Evolutionary conservation across 2,329 filamentous ascomycete genomes (phyloP), one percentile per base, ranked within the genome.

Genomic region (Lachnellula occidentalis): DNA sequence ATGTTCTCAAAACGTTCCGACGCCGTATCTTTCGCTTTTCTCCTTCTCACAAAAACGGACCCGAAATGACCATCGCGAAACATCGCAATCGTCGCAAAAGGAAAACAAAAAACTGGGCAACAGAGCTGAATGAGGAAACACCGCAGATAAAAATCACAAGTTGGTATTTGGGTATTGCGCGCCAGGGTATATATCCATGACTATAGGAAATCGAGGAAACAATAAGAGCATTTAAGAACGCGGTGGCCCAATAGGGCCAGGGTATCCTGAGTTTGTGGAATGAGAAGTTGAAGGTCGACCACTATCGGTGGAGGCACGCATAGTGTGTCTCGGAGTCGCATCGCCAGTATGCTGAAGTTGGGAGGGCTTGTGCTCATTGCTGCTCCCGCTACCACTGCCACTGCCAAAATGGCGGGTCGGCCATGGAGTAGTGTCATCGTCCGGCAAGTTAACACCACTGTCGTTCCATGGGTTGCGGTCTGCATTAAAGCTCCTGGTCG

Each of bases 401-500:
- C 84, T 88, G 67, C 81, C 80, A 64, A 85, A 81, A 64, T 82
- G 82, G 61, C 83, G 82, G 50, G 74, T 74, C 50, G 78, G 73
- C 82, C 83, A 86, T 39, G 80, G 79, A 61, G 80, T 77, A 54
- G 74, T 66, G 64, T 96, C 91, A 61, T 96, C 90, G 66, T 96
- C 92, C 59, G 88, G 80, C 63, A 96, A 83, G 70, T 96, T 96
- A 69, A 96, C 91, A 66, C 92, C 92, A 68, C 90, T 95, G 71
- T 97, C 92, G 71, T 96, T 96, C 92, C 92, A 97, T 58, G 92
- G 92, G 74, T 96, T 96, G 72, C 92, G 88, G 72, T 96, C 95
- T 64, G 90, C 90, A 60, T 86, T 85, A 72, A 86, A 86, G 76
- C 91, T 96, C 69, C 92, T 88, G 36, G 91, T 91, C 48, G 92